phyloP scores from a whole-genome alignment of 2,329 filamentous ascomycete species.

The Ophiosphaerella herpotricha region DNA sequence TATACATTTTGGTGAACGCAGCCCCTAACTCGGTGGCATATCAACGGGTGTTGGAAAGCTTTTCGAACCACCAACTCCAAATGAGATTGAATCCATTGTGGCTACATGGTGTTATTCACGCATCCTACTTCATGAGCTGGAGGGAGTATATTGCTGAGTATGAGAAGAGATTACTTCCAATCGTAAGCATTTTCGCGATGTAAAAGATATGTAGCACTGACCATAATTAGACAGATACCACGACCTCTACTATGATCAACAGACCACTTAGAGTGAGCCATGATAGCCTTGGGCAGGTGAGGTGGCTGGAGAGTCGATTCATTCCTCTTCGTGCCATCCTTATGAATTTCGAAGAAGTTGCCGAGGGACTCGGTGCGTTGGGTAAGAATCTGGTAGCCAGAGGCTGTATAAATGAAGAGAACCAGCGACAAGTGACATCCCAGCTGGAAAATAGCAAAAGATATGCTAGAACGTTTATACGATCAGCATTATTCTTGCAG shows the following conservation, averaged over 20 bases:
- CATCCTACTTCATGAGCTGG: constrained; percentile 36
- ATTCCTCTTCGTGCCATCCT: constrained; percentile 22
- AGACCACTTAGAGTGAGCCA: constrained; percentile 22
- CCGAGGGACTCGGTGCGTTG: not conserved
- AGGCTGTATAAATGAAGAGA: not conserved
- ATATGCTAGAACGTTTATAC: not conserved
- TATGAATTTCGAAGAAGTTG: not conserved
- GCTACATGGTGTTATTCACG: constrained; percentile 33
- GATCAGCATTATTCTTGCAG: constrained; percentile 3
- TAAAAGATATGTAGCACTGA: not conserved
- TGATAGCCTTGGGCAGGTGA: constrained; percentile 15
- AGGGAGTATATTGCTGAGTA: constrained; percentile 32
- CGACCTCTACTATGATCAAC: constrained; percentile 18
- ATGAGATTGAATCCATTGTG: constrained; percentile 21
- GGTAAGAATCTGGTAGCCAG: not conserved
- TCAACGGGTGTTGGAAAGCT: constrained; percentile 3
- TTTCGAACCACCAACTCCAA: not conserved
- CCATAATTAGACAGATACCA: constrained; percentile 1
- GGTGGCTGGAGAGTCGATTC: constrained; percentile 23
- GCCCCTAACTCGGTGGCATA: constrained; percentile 17
- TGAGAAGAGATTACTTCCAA: constrained; percentile 26
- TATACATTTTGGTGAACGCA: constrained; percentile 35
- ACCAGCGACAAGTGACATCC: constrained; percentile 2
- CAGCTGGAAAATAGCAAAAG: constrained; percentile 9
- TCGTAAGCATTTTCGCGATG: constrained; percentile 12